Base-by-base conservation (phyloP, 495 filamentous ascomycete species). In the Penicillium desertorum region DNA sequence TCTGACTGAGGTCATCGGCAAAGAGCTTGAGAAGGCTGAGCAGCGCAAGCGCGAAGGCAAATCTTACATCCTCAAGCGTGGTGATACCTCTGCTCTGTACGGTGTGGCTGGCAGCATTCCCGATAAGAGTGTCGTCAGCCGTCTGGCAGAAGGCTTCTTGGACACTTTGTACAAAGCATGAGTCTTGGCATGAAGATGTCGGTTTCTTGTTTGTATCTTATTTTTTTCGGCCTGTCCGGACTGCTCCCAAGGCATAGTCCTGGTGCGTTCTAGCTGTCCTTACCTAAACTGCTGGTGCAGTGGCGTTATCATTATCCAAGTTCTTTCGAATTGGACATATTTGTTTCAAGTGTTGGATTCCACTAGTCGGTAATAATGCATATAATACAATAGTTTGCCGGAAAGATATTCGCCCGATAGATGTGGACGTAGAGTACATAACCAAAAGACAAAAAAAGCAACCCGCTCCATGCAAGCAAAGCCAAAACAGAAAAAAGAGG, bases 111-210 rank as follows among this genome's bases (percentile, higher is more conserved):
- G 95, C 12, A 92, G 89, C 64, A 75, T 99, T 65, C 94, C 94
- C 27, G 92, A 98, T 66, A 98, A 97, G 81, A 90, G 88, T 60
- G 86, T 99, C 23, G 90, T 99, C 49, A 90, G 88, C 67, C 90
- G 92, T 63, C 73, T 99, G 68, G 92, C 92, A 19, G 87, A 79
- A 56, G 94, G 91, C 25, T 99, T 98, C 76, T 80, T 99, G 64
- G 92, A 99, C 79, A 89, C 91, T 50, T 72, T 97, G 72, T 99
- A 98, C 69, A 97, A 98, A 79, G 91, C 91, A 42, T 96, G 78
- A 78, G 62, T 41, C 29, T 27, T 48, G 36, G 16, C 41, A 36
- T 22, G 3, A 37, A 16, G 41, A 27, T 37, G 14, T 39, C 36
- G n/a, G 19, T 44, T 43, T 36, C 48, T 39, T 42, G 20, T 17